phyloP scores from a whole-genome alignment of 139 green algal genomes.

The Yamagishiella unicocca region DNA sequence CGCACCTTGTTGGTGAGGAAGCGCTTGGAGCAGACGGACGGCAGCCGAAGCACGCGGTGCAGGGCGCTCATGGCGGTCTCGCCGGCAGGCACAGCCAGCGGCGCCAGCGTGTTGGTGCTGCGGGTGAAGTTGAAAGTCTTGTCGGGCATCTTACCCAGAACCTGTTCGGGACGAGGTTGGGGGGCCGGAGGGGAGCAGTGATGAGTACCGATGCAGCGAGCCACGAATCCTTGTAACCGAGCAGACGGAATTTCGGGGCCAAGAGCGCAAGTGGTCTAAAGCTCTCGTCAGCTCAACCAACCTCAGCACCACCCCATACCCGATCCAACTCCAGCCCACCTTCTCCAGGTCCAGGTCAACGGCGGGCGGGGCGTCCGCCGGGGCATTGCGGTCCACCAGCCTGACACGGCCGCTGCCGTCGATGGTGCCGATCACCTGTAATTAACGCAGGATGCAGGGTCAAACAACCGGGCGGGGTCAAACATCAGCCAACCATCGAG shows the following conservation, averaged over 20 bases:
- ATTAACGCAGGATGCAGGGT: too few relatives aligned
- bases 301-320: not conserved
- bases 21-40: conserved; percentile 94
- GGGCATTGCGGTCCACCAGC: conserved; percentile 84
- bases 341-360: conserved; percentile 98
- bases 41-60: conserved; percentile 89
- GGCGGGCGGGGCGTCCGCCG: conserved; percentile 66
- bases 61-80: conserved; percentile 71
- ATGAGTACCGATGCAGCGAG: too few relatives aligned
- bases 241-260: too few relatives aligned
- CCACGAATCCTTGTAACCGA: too few relatives aligned
- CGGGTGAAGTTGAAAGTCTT: conserved; percentile 94
- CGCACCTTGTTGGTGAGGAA: conserved; percentile 99
- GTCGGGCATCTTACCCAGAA: conserved; percentile 97
- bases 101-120: conserved; percentile 34
- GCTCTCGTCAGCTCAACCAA: too few relatives aligned
- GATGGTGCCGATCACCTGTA: conserved; percentile 96
- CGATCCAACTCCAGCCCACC: conserved; percentile 55
- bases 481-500: too few relatives aligned
- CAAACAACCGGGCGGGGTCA: too few relatives aligned
- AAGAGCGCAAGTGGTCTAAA: too few relatives aligned
- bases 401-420: conserved; percentile 90
- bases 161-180: conserved; percentile 27
- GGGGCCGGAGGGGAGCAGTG: too few relatives aligned
- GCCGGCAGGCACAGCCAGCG: conserved; percentile 74